These are phyloP conservation scores for Beauveria asiatica DNA, from an alignment of 2,329 filamentous ascomycete species.

Conservation along the genomic window DNA sequence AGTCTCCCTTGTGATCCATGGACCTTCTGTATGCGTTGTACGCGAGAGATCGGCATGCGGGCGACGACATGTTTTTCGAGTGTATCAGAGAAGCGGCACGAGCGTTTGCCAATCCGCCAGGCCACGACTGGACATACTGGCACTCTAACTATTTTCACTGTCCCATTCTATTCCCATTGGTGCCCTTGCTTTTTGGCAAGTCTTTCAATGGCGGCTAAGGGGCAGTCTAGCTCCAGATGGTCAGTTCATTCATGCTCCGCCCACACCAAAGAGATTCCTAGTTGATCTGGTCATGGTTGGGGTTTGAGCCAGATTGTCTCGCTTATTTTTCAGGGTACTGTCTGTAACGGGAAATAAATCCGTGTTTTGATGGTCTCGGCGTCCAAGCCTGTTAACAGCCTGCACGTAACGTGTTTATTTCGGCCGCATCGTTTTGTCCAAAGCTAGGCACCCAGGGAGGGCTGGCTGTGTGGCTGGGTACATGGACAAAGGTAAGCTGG, in stretches of 20 bases:
- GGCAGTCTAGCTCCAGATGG: neutral
- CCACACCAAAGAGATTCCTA: neutral
- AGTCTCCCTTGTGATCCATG: neutral
- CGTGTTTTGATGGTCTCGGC: neutral
- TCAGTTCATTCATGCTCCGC: neutral
- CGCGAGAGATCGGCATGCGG: neutral
- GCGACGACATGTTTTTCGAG: neutral
- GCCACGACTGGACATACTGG: neutral
- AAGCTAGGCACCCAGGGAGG: neutral
- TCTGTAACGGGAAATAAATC: neutral
- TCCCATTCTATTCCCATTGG: neutral
- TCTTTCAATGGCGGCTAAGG: neutral
- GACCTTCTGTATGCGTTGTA: too few species aligned
- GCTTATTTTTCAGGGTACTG: neutral
- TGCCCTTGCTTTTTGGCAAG: neutral
- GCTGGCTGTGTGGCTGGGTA: neutral
- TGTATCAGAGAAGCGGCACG: neutral
- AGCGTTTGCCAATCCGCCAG: neutral
- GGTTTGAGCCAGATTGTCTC: neutral
- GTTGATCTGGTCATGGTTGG: conserved; percentile 7
- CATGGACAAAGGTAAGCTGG: neutral
- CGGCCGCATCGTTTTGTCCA: too few species aligned
- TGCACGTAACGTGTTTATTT: too few species aligned
- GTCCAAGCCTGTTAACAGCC: too few species aligned
- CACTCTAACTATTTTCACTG: neutral